Evolutionary conservation across 2,329 filamentous ascomycete genomes (phyloP).

Genomic region (Thielaviopsis punctulata): DNA sequence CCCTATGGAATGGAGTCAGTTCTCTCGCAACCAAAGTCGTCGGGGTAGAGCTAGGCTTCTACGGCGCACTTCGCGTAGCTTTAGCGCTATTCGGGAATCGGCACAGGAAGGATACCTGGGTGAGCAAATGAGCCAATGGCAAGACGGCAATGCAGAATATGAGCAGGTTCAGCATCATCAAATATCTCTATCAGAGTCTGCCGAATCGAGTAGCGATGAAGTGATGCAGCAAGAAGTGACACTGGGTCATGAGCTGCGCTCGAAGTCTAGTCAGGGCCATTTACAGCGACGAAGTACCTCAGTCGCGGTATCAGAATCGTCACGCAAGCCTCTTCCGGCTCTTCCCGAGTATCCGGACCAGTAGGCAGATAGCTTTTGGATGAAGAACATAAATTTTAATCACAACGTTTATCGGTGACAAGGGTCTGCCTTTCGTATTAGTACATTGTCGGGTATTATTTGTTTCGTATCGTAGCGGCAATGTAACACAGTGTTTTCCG

Average conservation of each 20-base stretch:
- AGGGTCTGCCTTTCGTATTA: too few relatives aligned
- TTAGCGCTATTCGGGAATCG: background rate
- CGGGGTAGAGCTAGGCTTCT: background rate
- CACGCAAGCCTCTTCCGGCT: constrained; percentile 27
- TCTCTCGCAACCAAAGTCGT: background rate
- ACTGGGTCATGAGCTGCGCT: background rate
- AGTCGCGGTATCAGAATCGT: constrained; percentile 3
- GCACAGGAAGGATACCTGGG: background rate
- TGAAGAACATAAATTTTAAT: constrained; percentile 25
- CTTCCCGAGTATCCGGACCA: constrained; percentile 21
- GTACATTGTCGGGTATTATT: too few relatives aligned
- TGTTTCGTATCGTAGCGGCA: too few relatives aligned
- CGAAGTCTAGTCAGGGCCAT: background rate
- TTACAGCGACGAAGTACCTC: background rate
- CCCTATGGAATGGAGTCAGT: constrained; percentile 6
- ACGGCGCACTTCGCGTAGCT: background rate
- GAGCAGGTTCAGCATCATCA: background rate
- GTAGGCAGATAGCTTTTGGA: background rate
- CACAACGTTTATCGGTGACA: too few relatives aligned
- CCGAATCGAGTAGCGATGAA: background rate
- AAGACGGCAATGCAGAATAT: background rate
- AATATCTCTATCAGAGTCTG: constrained; percentile 2
- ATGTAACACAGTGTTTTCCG: too few relatives aligned
- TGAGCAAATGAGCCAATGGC: background rate
- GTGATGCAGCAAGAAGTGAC: background rate